phyloP scores from a whole-genome alignment of 441 rosid species.

The Pelargonium cotyledonis region DNA sequence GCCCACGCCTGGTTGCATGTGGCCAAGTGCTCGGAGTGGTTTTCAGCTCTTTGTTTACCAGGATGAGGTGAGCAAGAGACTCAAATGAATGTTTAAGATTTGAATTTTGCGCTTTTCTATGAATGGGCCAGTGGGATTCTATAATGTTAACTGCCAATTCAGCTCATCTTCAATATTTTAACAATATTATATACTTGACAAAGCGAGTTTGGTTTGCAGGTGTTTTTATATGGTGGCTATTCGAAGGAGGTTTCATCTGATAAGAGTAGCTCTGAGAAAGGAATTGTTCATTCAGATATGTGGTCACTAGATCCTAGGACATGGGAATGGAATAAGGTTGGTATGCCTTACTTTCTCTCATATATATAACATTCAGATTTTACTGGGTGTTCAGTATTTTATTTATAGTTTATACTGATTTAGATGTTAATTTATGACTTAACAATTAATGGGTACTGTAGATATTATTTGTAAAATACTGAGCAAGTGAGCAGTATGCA shows the following conservation, averaged over 20 bases:
- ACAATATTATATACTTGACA: not conserved
- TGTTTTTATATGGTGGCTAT: conserved; percentile 88
- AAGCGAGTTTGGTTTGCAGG: conserved; percentile 35
- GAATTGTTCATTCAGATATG: conserved; percentile 84
- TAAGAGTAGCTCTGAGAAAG: conserved; percentile 75
- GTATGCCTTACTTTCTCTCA: conserved; percentile 18
- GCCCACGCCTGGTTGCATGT: conserved; percentile 83
- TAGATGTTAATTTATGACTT: no score
- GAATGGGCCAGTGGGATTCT: not conserved
- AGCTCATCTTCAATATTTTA: not conserved
- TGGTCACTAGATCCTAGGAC: conserved; percentile 97
- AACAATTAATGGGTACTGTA: not conserved
- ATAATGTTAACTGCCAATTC: not conserved
- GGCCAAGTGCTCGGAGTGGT: conserved; percentile 95
- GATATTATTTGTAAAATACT: not conserved
- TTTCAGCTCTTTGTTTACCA: conserved; percentile 85
- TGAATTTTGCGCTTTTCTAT: not conserved
- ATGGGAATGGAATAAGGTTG: conserved; percentile 99
- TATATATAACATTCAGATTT: not conserved
- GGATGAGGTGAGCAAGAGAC: conserved; percentile 58
- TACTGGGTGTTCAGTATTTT: not conserved
- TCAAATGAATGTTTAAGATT: not conserved
- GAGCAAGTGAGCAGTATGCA: no score
- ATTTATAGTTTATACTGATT: not conserved
- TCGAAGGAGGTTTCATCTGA: conserved; percentile 86